A percentile compares a stretch with the other conserved stretches of the same genome.
Conservation (phyloP, 2,329 filamentous ascomycete genomes). For the Penicillium polonicum region DNA sequence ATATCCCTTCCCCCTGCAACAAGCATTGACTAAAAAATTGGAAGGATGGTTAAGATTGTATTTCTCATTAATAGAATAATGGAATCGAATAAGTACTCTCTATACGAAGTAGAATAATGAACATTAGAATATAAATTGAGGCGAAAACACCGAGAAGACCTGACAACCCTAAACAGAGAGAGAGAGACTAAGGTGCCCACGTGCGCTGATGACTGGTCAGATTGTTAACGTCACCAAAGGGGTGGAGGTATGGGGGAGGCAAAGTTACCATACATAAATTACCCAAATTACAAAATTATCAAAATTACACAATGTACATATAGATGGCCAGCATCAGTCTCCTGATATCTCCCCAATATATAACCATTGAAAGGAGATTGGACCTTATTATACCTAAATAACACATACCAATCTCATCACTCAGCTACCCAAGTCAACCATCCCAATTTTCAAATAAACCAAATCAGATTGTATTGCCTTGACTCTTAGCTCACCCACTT, state of each 20-base stretch:
- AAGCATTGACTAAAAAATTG: neutral
- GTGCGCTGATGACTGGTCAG: slow-evolving; percentile 8
- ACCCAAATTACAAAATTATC: neutral
- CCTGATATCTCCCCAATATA: no score
- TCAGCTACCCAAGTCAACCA: neutral
- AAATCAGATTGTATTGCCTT: neutral
- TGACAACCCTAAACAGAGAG: neutral
- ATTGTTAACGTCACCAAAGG: neutral
- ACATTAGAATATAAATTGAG: no score
- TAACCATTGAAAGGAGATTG: neutral
- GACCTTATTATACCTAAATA: neutral
- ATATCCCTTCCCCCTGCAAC: neutral
- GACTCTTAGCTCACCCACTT: neutral
- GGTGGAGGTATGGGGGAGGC: neutral
- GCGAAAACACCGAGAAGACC: no score
- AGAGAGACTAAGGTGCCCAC: neutral
- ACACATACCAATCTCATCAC: neutral
- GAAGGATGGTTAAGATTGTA: neutral
- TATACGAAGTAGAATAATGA: no score
- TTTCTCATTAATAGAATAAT: neutral
- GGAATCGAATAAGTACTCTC: neutral
- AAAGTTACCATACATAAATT: neutral
- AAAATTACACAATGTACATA: neutral
- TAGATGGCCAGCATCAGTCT: neutral
- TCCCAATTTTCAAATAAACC: neutral